Evolutionary conservation across 352 stramenopile genomes (phyloP), one percentile per base, ranked within the genome.

Genomic region (Hyaloperonospora arabidopsidis): DNA sequence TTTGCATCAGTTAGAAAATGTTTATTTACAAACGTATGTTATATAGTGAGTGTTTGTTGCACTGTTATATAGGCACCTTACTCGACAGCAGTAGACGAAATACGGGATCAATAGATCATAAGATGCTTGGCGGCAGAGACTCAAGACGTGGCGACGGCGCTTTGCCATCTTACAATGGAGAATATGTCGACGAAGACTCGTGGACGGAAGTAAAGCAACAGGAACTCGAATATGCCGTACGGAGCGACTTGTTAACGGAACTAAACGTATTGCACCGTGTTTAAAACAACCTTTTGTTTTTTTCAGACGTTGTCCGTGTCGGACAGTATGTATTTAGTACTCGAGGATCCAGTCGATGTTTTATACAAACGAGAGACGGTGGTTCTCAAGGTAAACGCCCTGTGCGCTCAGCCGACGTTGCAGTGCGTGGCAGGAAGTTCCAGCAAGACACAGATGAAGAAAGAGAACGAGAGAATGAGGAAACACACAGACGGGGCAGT

Each of bases 171-270:
- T 51, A 17, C 49, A 59, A n/a, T 39, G 45, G 45, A 8, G 68
- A 67, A 23, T 67, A 56, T 41, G 56, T 69, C 14, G 79, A 89
- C n/a, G 82, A 93, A 38, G 82, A 93, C 60, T 89, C 79, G 65
- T 93, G 82, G 82, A 93, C 82, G 49, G 72, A 84, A 6, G 82
- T 93, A 18, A 78, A 93, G 49, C 77, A 67, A 48, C 75, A 88
- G 57, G 82, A 93, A 57, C 66, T 89, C 21, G 78, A 88, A 28
- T 76, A 87, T 45, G 79, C 80, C 54, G 82, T 92, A 67, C 34
- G 74, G 22, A 57, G 35, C 35, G 35, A 41, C 13, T 5, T 15
- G 12, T 41, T 41, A 5, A 32, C 8, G 25, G 8, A 15, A 22
- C 21, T 45, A 6, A 19, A 7, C 17, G 5, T 18, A 22, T 23